Percentiles rank a stretch among this genome's conserved stretches.
Evolutionary conservation across 2,329 filamentous ascomycete genomes (phyloP).

Genomic region (Tolypocladium ovalisporum): DNA sequence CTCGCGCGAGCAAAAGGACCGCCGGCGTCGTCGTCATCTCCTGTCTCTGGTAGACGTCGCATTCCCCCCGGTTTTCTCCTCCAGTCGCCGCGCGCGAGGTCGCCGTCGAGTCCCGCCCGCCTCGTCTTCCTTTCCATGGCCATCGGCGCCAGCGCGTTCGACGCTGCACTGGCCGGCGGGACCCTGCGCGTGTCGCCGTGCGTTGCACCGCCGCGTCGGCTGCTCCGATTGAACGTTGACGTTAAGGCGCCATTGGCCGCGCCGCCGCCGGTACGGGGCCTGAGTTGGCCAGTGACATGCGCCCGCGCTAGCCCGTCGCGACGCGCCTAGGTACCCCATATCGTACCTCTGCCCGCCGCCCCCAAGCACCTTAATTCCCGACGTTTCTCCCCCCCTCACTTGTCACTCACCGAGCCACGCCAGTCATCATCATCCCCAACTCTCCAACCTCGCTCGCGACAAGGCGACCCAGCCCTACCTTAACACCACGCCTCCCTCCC

Average conservation of each 20-base stretch:
- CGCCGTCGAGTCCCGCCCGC: not conserved
- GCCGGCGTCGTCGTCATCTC: not conserved
- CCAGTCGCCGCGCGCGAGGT: not conserved
- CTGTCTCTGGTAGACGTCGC: not conserved
- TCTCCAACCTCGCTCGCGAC: not conserved
- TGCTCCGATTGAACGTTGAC: not conserved
- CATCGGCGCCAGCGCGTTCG: not conserved
- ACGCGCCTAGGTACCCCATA: not conserved
- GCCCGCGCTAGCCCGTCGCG: not conserved
- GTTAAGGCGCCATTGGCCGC: not conserved
- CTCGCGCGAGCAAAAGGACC: not conserved
- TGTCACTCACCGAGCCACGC: not conserved
- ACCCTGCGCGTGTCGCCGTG: not conserved
- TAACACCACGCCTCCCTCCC: not conserved
- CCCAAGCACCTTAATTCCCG: not conserved
- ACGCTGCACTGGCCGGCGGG: not conserved
- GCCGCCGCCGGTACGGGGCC: not conserved
- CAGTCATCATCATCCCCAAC: not conserved
- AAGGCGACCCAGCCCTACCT: not conserved
- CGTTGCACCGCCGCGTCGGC: slow-evolving; percentile 1
- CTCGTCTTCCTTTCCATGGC: not conserved
- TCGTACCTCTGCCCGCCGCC: not conserved
- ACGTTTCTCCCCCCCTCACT: not conserved
- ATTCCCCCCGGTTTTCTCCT: not conserved
- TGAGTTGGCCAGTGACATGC: not conserved